phyloP scores from a whole-genome alignment of 176 grass and related monocot species.

The Carex cristatella region DNA sequence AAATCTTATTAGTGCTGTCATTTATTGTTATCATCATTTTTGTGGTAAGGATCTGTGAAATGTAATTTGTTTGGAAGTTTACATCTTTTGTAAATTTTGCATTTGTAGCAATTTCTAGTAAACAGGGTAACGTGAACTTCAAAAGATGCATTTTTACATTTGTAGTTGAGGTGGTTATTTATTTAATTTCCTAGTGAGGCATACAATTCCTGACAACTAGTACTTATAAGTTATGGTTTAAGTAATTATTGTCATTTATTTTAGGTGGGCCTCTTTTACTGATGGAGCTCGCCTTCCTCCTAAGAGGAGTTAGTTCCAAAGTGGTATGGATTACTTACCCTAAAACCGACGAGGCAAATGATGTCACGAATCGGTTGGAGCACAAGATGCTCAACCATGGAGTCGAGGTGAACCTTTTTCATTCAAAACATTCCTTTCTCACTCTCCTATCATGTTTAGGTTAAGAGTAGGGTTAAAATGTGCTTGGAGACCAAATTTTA shows the following conservation, averaged over 20 bases:
- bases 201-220: neutral
- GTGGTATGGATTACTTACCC: slow-evolving; percentile 94
- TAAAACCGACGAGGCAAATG: slow-evolving; percentile 60
- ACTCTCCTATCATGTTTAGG: neutral
- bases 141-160: neutral
- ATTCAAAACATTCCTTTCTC: neutral
- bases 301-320: slow-evolving; percentile 50
- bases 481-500: too few relatives aligned
- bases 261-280: slow-evolving; percentile 85
- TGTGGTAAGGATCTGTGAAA: neutral
- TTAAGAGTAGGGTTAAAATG: too few relatives aligned
- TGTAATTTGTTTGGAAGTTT: neutral
- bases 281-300: slow-evolving; percentile 89
- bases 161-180: neutral
- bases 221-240: neutral
- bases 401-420: slow-evolving; percentile 52
- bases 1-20: neutral
- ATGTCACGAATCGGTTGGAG: slow-evolving; percentile 67
- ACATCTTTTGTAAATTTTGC: neutral
- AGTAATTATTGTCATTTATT: slow-evolving; percentile 16
- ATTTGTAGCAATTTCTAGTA: neutral
- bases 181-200: neutral
- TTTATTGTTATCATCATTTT: neutral
- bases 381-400: slow-evolving; percentile 85
- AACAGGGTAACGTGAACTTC: neutral